Base-by-base conservation (phyloP, 345 rosid genomes). In the Lepidium sativum region DNA sequence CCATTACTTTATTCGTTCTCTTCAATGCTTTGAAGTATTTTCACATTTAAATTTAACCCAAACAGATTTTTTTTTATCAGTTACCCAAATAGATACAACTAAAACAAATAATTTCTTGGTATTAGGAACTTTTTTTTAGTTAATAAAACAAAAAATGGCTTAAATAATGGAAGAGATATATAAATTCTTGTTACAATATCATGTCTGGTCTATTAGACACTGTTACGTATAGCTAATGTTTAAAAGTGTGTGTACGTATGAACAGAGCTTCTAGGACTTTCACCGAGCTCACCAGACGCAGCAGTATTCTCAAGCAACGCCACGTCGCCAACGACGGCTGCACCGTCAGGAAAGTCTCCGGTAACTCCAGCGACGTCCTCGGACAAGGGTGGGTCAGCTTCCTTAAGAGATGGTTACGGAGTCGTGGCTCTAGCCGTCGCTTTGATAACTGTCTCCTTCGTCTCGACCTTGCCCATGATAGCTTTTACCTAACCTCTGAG, bases 221-320 rank as follows among this genome's bases (percentile, higher is more conserved):
- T 56, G 8, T 67, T 37, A 39, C 39, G 18, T 70, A 34, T 54
- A 8, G 9, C 32, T 70, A 20, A 39, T 14, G 8, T 63, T 54
- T 13, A 40, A 39, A 55, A 54, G 0, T 6, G 29, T 45, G 45
- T 40, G 42, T 32, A 54, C 37, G 7, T 54, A 65, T 65, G 67
- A 13, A 62, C 92, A 94, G 99, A 68, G 63, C 86, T 88, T 34
- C 81, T 94, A 5, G 96, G 99, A 21, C 8, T 94, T 50, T 64
- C 92, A 39, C 89, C 96, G 0, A 79, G 68, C 75, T 94, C 99
- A 0, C 89, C 99, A 13, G 96, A 83, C 7, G 91, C 87, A 10
- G 86, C 86, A 6, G 74, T 83, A 57, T 94, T 91, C 5, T 21
- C 86, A 6, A 13, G 81, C 20, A 20, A 79, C 4, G 51, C 81